These are phyloP conservation scores for Piedraia hortae DNA, from an alignment of 2,329 filamentous ascomycete species.

Conservation along the genomic window DNA sequence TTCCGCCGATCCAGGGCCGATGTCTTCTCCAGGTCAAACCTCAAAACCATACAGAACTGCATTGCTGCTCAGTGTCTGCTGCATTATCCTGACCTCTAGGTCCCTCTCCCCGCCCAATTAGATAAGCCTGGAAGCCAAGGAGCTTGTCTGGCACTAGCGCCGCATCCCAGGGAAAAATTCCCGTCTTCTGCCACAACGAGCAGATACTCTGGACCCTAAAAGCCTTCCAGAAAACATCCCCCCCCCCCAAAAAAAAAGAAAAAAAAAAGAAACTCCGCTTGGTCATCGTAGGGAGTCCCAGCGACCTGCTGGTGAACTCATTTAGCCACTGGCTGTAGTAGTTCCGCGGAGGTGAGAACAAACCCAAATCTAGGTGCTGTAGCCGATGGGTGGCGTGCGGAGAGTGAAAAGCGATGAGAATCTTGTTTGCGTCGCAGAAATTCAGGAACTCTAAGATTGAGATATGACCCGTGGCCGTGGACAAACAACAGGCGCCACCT, in stretches of 20 bases:
- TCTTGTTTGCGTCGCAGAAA: background rate
- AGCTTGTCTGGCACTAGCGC: too few relatives aligned
- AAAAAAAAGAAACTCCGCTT: conserved; percentile 1
- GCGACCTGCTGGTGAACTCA: background rate
- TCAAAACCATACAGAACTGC: too few relatives aligned
- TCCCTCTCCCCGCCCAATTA: too few relatives aligned
- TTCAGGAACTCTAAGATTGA: conserved; percentile 1
- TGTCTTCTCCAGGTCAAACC: too few relatives aligned
- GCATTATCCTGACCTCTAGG: too few relatives aligned
- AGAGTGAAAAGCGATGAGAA: background rate
- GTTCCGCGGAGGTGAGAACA: conserved; percentile 1
- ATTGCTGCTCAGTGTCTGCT: too few relatives aligned
- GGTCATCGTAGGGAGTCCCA: conserved; percentile 1
- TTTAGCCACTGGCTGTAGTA: conserved; percentile 1
- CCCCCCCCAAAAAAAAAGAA: too few relatives aligned
- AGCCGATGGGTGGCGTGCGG: conserved; percentile 1
- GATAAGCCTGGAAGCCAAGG: too few relatives aligned
- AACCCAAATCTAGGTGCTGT: background rate
- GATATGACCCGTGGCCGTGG: conserved; percentile 3
- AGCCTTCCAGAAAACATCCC: background rate
- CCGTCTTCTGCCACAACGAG: background rate
- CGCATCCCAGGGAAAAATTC: too few relatives aligned
- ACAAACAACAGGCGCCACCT: conserved; percentile 3
- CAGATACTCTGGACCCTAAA: background rate
- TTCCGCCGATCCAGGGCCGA: too few relatives aligned